A percentile compares a stretch with the other conserved stretches of the same genome.
Evolutionary conservation across 2,329 filamentous ascomycete species (phyloP).

Genomic region (Beauveria sp.): DNA sequence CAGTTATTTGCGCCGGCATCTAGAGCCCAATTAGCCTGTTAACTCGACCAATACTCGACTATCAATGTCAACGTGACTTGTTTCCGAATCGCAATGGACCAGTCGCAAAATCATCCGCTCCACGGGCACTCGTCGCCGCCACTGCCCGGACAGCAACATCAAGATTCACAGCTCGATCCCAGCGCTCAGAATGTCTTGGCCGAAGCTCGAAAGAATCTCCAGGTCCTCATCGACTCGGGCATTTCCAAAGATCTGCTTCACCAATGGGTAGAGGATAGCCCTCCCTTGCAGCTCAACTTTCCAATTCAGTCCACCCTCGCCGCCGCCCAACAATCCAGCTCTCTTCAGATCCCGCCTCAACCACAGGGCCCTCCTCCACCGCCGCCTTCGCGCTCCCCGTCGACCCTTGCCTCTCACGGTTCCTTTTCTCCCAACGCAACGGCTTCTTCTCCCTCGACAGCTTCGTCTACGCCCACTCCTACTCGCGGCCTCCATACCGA

Average conservation of each 20-base stretch:
- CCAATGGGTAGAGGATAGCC: conserved; percentile 32
- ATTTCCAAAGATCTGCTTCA: conserved; percentile 34
- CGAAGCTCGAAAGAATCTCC: conserved; percentile 39
- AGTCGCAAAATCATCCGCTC: conserved; percentile 21
- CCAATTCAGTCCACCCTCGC: conserved; percentile 10
- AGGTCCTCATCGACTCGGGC: conserved; percentile 38
- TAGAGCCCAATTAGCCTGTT: background rate
- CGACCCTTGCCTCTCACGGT: conserved; percentile 9
- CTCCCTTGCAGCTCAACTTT: conserved; percentile 25
- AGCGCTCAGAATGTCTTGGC: conserved; percentile 36
- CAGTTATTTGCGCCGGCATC: background rate
- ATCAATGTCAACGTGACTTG: conserved; percentile 20
- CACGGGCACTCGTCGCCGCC: conserved; percentile 20
- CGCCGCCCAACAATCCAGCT: conserved; percentile 5
- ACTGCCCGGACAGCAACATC: conserved; percentile 16
- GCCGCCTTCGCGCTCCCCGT: conserved; percentile 13
- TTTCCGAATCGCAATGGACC: conserved; percentile 24
- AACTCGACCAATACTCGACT: background rate
- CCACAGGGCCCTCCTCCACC: conserved; percentile 14
- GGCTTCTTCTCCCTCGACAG: conserved; percentile 15
- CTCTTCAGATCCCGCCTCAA: conserved; percentile 13
- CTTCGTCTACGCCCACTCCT: conserved; percentile 14
- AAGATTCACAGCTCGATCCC: conserved; percentile 23
- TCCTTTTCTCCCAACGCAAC: background rate
- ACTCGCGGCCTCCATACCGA: conserved; percentile 11